These are phyloP conservation scores for Lachnellula cervina DNA, from an alignment of 2,329 filamentous ascomycete species.

Conservation along the genomic window DNA sequence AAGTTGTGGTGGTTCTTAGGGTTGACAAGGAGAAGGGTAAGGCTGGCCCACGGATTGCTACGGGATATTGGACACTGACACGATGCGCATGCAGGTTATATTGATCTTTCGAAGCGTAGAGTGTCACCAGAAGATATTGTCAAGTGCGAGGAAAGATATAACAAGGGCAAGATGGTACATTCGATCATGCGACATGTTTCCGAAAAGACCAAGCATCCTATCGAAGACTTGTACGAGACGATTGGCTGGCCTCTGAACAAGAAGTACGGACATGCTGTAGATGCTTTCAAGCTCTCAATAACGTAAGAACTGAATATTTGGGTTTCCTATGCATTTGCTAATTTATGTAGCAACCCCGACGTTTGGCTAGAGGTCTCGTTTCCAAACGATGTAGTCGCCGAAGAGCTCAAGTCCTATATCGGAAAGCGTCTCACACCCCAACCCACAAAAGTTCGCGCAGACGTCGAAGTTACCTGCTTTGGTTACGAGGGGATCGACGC, in stretches of 20 bases:
- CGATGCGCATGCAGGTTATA: constrained; percentile 61
- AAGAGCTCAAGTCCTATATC: constrained; percentile 93
- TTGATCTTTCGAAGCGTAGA: constrained; percentile 96
- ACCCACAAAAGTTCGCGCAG: constrained; percentile 97
- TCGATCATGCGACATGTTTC: constrained; percentile 98
- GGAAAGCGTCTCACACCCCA: constrained; percentile 94
- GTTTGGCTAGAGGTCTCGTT: constrained; percentile 94
- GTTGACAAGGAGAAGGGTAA: constrained; percentile 98
- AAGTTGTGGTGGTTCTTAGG: constrained; percentile 96
- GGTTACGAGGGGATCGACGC: constrained; percentile 98
- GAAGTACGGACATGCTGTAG: constrained; percentile 93
- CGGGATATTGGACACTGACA: constrained; percentile 5
- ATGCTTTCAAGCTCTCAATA: constrained; percentile 98
- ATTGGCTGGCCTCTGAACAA: constrained; percentile 98
- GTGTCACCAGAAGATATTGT: constrained; percentile 96
- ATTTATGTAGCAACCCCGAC: constrained; percentile 70
- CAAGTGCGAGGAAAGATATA: constrained; percentile 98
- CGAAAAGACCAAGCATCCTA: constrained; percentile 92
- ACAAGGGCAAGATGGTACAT: constrained; percentile 99
- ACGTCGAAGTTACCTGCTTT: constrained; percentile 94
- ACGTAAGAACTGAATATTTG: constrained; percentile 54
- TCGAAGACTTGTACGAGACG: constrained; percentile 87
- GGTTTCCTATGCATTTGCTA: constrained; percentile 7
- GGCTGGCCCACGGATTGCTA: constrained; percentile 21
- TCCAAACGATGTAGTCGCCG: constrained; percentile 75